phyloP scores from a whole-genome alignment of 2,329 filamentous ascomycete species.

The Fusarium longipes region DNA sequence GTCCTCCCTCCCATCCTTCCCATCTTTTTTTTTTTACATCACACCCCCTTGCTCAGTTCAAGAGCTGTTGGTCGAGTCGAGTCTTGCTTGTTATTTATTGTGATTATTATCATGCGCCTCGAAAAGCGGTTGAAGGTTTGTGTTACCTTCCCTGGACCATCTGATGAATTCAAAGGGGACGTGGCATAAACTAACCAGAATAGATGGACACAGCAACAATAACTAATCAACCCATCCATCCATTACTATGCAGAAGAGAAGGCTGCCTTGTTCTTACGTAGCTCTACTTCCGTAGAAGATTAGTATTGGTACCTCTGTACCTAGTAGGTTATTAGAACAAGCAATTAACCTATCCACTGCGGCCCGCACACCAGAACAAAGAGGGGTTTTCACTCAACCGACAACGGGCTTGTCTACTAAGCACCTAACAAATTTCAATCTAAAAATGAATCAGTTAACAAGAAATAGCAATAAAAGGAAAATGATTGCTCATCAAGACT shows the following conservation, averaged over 20 bases:
- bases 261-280: not conserved
- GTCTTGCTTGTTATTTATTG: constrained; percentile 28
- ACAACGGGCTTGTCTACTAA: constrained; percentile 2
- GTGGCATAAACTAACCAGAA: not conserved
- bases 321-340: not conserved
- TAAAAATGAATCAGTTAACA: not conserved
- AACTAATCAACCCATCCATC: not conserved
- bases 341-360: constrained; percentile 6
- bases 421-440: constrained; percentile 1
- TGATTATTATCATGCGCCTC: constrained; percentile 42
- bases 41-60: constrained; percentile 42
- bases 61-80: constrained; percentile 38
- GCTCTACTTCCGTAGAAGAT: not conserved
- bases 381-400: not conserved
- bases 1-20: constrained; percentile 27
- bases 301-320: not conserved
- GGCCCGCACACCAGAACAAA: not conserved
- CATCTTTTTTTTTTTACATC: constrained; percentile 7
- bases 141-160: constrained; percentile 37
- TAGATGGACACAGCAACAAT: not conserved
- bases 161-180: constrained; percentile 9
- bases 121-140: constrained; percentile 42
- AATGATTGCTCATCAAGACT: constrained; percentile 1
- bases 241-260: not conserved
- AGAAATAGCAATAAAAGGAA: not conserved